Base-by-base conservation (phyloP, 208 protist genomes). In the Acanthamoeba royreba region DNA sequence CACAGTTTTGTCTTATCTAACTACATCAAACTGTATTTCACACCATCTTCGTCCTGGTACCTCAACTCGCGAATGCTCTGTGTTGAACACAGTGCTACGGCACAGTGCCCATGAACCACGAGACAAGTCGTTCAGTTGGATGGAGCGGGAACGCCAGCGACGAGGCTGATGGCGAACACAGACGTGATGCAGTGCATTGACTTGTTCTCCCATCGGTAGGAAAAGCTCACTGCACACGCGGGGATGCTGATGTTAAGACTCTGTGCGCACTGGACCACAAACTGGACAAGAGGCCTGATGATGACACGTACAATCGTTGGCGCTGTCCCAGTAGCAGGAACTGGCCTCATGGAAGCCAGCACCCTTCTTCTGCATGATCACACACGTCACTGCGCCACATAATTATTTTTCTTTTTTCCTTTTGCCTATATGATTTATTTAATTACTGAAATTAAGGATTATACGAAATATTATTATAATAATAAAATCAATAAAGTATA, bases 321-420 rank as follows among this genome's bases (percentile, higher is more conserved):
- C 31, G 45, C 90, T 96, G 91, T 98, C 97, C 97, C 97, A 98
- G 94, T 95, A 97, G 95, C 97, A 98, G 7, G 97, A 96, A 19
- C 63, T 96, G 5, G 97, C 95, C 43, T 95, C 96, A 91, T 98
- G 97, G 38, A 98, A 95, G 2, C 97, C 97, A 17, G 97, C 97
- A 31, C 97, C 97, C 52, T 96, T 97, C 93, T 98, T 98, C 93
- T 98, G 97, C 94, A 98, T 96, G 22, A 98, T 97, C 3, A 96
- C 79, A 85, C 95, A 97, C 4, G 95, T 97, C 0, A 98, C 97
- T 97, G 79, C 40, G 49, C 22, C n/a, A n/a, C n/a, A n/a, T n/a
- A n/a, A n/a, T n/a, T n/a, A n/a, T n/a, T n/a, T n/a, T n/a, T n/a
- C n/a, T n/a, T n/a, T n/a, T n/a, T n/a, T n/a, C n/a, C n/a, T n/a